Evolutionary conservation across 2,329 filamentous ascomycete species (phyloP), one percentile per base, ranked within the genome.

Genomic region (Davidsoniella virescens): DNA sequence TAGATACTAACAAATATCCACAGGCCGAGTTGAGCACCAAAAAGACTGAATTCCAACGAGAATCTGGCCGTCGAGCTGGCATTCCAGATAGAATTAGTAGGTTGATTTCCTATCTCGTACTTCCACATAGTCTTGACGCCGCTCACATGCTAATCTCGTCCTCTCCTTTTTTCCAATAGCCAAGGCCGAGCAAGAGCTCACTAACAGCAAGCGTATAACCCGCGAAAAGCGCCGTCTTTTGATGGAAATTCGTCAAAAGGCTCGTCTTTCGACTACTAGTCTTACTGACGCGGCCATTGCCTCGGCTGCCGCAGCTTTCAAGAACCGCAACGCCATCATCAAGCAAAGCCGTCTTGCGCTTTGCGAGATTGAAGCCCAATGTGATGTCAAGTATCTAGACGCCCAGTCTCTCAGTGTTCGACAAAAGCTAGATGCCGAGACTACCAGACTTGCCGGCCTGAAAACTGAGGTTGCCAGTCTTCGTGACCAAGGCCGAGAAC

Each of bases 311-410:
- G 48, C 52, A 5, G 46, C 51, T 2, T 16, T 53, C 7, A 50
- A 29, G 9, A 44, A 53, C 29, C 52, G 50, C 26, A 10, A 29
- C 16, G 43, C 47, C 7, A 37, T 56, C 37, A 41, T 40, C 17
- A 52, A 49, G 44, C 40, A 17, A 16, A 39, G 37, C 20, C 38
- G 45, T n/a, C 42, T 49, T 2, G 75, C 84, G 56, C 71, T 95
- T 42, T 71, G 78, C 54, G 67, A 75, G 0, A 74, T 93, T 26
- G 92, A 98, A 67, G 88, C 87, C 1, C 63, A 70, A n/a, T 95
- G 87, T 0, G 92, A 98, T 58, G 64, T 83, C 2, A 70, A 77
- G 42, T 75, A 75, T 5, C 69, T 95, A n/a, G 75, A 76, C 57
- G 67, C 68, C 14, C 79, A 80, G 52, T 86, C 87, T 57, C 57